Evolutionary conservation across 306 rosid genomes (phyloP).

Genomic region (Comarum palustre): DNA sequence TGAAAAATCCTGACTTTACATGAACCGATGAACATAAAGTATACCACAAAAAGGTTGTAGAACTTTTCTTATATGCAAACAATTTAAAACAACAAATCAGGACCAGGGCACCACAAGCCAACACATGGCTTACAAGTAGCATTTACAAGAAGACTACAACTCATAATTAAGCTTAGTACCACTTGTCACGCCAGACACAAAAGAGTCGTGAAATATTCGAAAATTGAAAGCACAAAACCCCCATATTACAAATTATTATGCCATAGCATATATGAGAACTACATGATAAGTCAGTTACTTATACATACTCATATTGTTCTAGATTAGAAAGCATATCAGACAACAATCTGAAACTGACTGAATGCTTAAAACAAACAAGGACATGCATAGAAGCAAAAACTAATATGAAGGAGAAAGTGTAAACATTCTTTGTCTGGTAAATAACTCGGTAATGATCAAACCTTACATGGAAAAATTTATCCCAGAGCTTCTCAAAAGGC

Average conservation of each 20-base stretch:
- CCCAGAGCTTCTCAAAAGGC: conserved; percentile 95
- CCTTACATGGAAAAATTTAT: conserved; percentile 82
- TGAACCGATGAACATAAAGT: not conserved
- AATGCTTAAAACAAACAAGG: not conserved
- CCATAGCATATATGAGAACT: too few relatives aligned
- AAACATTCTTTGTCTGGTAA: not conserved
- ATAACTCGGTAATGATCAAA: conserved; percentile 11
- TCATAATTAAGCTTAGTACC: too few relatives aligned
- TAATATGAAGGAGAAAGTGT: not conserved
- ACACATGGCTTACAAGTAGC: too few relatives aligned
- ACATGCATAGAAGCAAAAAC: not conserved
- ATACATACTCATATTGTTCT: not conserved
- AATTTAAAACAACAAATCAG: too few relatives aligned
- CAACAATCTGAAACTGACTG: not conserved
- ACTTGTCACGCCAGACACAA: too few relatives aligned
- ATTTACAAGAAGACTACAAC: too few relatives aligned
- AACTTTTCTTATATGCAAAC: too few relatives aligned
- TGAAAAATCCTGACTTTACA: not conserved
- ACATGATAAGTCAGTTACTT: not conserved
- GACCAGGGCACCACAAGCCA: too few relatives aligned
- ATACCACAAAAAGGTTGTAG: too few relatives aligned
- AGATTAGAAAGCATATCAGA: not conserved
- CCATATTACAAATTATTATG: too few relatives aligned
- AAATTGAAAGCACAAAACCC: too few relatives aligned
- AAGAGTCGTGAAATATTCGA: too few relatives aligned